phyloP scores from a whole-genome alignment of 2,329 filamentous ascomycete genomes.

The Leptodontidium sp. region DNA sequence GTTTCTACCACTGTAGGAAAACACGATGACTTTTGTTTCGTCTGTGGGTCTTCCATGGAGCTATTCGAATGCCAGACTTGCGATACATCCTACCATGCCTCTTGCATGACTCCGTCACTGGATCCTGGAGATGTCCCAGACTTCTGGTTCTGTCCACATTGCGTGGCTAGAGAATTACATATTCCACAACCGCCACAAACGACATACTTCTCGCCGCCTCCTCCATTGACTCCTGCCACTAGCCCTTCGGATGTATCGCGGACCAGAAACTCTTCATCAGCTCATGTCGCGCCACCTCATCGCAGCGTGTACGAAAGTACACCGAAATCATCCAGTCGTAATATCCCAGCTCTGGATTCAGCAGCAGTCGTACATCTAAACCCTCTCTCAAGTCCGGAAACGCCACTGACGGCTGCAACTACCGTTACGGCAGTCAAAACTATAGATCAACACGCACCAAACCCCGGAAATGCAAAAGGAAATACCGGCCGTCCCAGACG shows the following conservation, averaged over 20 bases:
- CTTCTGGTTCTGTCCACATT: slow-evolving; percentile 40
- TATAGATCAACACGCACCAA: background rate
- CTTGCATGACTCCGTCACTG: slow-evolving; percentile 36
- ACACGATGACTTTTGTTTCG: slow-evolving; percentile 37
- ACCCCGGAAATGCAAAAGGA: slow-evolving; percentile 1
- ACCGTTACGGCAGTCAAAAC: background rate
- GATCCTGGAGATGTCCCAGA: slow-evolving; percentile 28
- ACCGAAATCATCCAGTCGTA: background rate
- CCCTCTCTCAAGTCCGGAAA: background rate
- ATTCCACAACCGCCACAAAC: slow-evolving; percentile 28
- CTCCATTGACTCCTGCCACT: slow-evolving; percentile 14
- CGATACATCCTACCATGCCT: slow-evolving; percentile 32
- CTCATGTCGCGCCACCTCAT: background rate
- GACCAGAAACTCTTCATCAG: background rate
- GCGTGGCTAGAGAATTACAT: slow-evolving; percentile 32
- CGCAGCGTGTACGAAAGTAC: background rate
- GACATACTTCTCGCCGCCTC: slow-evolving; percentile 18
- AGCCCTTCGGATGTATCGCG: slow-evolving; percentile 9
- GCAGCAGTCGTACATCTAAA: background rate
- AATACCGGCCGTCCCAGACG: slow-evolving; percentile 17
- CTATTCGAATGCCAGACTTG: slow-evolving; percentile 37
- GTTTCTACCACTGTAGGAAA: slow-evolving; percentile 22
- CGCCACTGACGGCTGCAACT: background rate
- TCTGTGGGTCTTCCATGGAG: slow-evolving; percentile 34
- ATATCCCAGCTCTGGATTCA: background rate